A percentile compares a stretch with the other conserved stretches of the same genome.
These are phyloP conservation scores for Oidium heveae DNA, from an alignment of 2,329 filamentous ascomycete species.

Conservation along the genomic window DNA sequence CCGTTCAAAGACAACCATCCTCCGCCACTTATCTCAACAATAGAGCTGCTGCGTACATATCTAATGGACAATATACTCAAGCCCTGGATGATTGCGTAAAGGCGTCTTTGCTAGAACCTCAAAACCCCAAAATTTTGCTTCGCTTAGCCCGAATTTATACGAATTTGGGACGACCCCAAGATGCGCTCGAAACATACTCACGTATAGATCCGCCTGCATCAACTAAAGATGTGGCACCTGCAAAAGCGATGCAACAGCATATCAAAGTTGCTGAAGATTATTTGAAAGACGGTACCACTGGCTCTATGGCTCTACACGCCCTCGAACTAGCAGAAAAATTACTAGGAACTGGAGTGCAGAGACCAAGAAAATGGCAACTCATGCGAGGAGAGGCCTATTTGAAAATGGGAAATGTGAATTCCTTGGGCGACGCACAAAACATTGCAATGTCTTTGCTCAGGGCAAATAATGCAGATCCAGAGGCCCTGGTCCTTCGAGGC, in stretches of 20 bases:
- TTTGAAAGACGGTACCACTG: slow-evolving; percentile 46
- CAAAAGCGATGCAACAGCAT: slow-evolving; percentile 64
- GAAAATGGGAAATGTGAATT: slow-evolving; percentile 76
- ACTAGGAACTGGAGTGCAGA: slow-evolving; percentile 47
- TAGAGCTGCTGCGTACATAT: slow-evolving; percentile 83
- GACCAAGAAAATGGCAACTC: slow-evolving; percentile 80
- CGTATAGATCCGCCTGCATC: slow-evolving; percentile 60
- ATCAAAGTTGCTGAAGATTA: slow-evolving; percentile 57
- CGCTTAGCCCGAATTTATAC: slow-evolving; percentile 79
- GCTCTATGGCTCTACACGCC: slow-evolving; percentile 79
- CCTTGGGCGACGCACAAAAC: slow-evolving; percentile 75
- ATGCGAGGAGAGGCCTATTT: slow-evolving; percentile 80
- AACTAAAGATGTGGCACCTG: slow-evolving; percentile 62
- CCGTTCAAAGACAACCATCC: slow-evolving; percentile 63
- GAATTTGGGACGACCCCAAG: slow-evolving; percentile 59
- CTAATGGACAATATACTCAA: slow-evolving; percentile 49
- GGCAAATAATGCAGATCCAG: slow-evolving; percentile 72
- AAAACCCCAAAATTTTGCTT: slow-evolving; percentile 69
- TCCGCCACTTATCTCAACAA: slow-evolving; percentile 85
- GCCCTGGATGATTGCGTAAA: slow-evolving; percentile 71
- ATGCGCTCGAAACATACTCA: slow-evolving; percentile 60
- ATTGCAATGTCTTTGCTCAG: slow-evolving; percentile 73
- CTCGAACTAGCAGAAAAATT: slow-evolving; percentile 72
- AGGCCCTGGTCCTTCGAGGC: slow-evolving; percentile 74
- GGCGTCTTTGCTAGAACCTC: slow-evolving; percentile 60